Evolutionary conservation across 2,329 filamentous ascomycete species (phyloP).

Genomic region (Alternaria incomplexa): DNA sequence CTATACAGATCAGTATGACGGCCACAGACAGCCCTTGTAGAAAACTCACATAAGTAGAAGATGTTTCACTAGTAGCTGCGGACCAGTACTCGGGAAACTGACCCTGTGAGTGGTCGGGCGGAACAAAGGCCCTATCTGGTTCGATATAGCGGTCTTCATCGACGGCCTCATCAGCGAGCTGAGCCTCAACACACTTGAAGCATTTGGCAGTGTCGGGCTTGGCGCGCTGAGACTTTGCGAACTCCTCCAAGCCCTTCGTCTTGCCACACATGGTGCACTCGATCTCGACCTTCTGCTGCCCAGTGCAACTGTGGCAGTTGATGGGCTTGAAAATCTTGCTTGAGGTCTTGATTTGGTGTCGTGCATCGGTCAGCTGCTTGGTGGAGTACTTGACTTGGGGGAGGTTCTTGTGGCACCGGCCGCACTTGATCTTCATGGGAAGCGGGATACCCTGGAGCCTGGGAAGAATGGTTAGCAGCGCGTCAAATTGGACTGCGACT

Average conservation of each 20-base stretch:
- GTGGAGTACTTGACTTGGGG: constrained; percentile 52
- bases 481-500: not conserved
- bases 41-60: constrained; percentile 29
- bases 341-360: constrained; percentile 21
- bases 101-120: constrained; percentile 16
- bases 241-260: constrained; percentile 56
- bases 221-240: constrained; percentile 57
- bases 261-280: constrained; percentile 56
- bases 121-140: constrained; percentile 25
- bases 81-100: constrained; percentile 31
- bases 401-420: constrained; percentile 53
- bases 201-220: constrained; percentile 52
- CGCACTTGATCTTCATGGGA: constrained; percentile 52
- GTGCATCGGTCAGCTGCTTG: constrained; percentile 51
- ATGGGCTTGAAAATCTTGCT: constrained; percentile 30
- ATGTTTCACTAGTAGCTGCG: constrained; percentile 7
- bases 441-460: constrained; percentile 30
- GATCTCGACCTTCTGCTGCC: constrained; percentile 53
- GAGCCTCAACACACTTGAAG: constrained; percentile 38
- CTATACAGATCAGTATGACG: constrained; percentile 16
- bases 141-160: constrained; percentile 42
- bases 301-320: constrained; percentile 55
- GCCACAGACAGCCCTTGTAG: not conserved
- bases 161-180: constrained; percentile 28
- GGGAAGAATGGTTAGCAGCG: not conserved